Evolutionary conservation across 164 flowering plant genomes (phyloP), one percentile per base, ranked within the genome.

Genomic region (Stephania cephalantha): DNA sequence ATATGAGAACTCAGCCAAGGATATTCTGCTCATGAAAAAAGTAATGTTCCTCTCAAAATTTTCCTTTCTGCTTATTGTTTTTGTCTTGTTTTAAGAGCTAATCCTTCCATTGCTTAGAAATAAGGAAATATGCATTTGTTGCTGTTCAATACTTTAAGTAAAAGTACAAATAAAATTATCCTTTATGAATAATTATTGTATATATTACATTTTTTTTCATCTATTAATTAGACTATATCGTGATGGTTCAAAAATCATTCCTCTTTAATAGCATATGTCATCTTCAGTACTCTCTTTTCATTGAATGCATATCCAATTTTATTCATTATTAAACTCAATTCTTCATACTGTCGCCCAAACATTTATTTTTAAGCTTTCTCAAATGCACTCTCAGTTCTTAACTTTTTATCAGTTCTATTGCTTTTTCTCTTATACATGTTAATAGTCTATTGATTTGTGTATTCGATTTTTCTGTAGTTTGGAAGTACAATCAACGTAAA

Each of bases 401-500:
- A 1, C 18, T 30, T 52, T 0, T 20, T 13, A 50, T 22, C 18
- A 20, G 63, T 11, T 71, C 12, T 50, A 9, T 30, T 31, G 12
- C 42, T 35, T 35, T 35, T 35, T 35, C 4, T 35, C 42, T 35
- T 35, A 35, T 35, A 35, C 4, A 0, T 35, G 42, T 35, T 2
- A 35, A 35, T 35, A 35, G 42, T 2, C 20, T 8, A 31, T 11
- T 13, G 13, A 13, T 13, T 69, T 69, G 45, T 25, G 5, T 9
- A 31, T 69, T 11, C 15, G 35, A 4, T 53, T 9, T 10, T 72
- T 82, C 52, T 74, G 55, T 85, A 95, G 99, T 97, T 95, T 82
- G 98, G 99, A 75, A 97, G 90, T 78, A 86, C 93, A 22, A 93
- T 95, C 46, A 72, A 75, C 58, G 93, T 93, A 9, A 91, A 88